These are phyloP conservation scores for Pythium grandisporangium DNA, from an alignment of 352 stramenopile species.

Conservation along the genomic window DNA sequence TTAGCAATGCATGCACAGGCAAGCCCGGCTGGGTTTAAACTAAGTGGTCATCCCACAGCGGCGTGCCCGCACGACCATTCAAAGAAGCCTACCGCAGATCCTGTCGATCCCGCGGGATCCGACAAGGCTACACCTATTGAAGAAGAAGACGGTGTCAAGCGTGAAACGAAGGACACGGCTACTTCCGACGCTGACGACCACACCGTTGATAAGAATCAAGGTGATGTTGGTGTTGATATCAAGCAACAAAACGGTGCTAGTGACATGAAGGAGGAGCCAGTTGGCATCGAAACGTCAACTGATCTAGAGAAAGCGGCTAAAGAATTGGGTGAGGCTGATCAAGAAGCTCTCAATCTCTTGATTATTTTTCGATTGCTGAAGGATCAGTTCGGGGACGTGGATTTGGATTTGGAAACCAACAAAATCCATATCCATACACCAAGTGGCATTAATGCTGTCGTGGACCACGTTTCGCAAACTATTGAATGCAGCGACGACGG, in stretches of 20 bases:
- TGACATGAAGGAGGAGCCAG: conserved; percentile 9
- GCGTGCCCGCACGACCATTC: conserved; percentile 77
- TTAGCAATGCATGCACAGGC: conserved; percentile 92
- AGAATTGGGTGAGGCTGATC: conserved; percentile 58
- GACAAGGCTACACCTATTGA: too few relatives aligned
- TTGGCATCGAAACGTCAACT: conserved; percentile 14
- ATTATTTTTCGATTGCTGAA: conserved; percentile 79
- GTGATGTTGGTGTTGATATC: conserved; percentile 7
- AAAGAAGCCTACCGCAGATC: conserved; percentile 20
- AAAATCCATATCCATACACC: conserved; percentile 81
- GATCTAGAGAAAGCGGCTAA: conserved; percentile 44
- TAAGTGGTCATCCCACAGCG: conserved; percentile 60
- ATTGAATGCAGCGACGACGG: conserved; percentile 63
- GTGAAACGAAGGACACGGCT: too few relatives aligned
- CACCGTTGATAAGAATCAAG: conserved; percentile 18
- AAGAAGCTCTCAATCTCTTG: conserved; percentile 78
- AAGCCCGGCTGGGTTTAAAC: conserved; percentile 74
- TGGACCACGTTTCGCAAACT: conserved; percentile 49
- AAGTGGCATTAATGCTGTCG: conserved; percentile 47
- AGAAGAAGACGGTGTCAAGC: conserved; percentile 10
- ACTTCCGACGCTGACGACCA: conserved; percentile 13
- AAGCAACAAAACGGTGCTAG: conserved; percentile 10
- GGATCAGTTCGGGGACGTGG: conserved; percentile 80
- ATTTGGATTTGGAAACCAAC: conserved; percentile 84
- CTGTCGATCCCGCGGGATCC: too few relatives aligned